Percentiles rank a stretch among this genome's conserved stretches.
These are phyloP conservation scores for Emergomyces africanus DNA, from an alignment of 2,329 filamentous ascomycete genomes.

Conservation along the genomic window DNA sequence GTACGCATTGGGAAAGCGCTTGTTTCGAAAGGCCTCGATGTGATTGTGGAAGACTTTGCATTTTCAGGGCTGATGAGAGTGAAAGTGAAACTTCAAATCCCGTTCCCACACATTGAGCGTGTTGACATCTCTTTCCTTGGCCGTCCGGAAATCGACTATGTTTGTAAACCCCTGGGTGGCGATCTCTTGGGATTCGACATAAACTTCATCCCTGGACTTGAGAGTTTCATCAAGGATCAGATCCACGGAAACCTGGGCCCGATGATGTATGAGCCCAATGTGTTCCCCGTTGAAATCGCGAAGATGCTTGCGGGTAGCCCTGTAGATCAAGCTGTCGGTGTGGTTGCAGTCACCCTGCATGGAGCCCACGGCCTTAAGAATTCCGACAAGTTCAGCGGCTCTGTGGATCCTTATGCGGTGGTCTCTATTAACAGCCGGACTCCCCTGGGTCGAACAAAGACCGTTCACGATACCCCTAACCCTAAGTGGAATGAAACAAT, in stretches of 20 bases:
- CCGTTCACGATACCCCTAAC: slow-evolving; percentile 67
- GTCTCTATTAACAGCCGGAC: slow-evolving; percentile 74
- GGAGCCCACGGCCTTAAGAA: slow-evolving; percentile 90
- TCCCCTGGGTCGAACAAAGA: slow-evolving; percentile 79
- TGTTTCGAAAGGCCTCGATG: slow-evolving; percentile 91
- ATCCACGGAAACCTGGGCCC: slow-evolving; percentile 87
- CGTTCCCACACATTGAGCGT: slow-evolving; percentile 89
- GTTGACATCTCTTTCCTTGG: slow-evolving; percentile 93
- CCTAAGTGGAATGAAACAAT: slow-evolving; percentile 95
- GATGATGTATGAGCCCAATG: slow-evolving; percentile 97
- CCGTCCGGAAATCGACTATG: slow-evolving; percentile 82
- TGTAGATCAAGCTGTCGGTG: slow-evolving; percentile 90
- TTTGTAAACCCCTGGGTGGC: slow-evolving; percentile 92
- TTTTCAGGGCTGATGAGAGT: slow-evolving; percentile 93
- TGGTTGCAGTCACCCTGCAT: slow-evolving; percentile 82
- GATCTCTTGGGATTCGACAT: slow-evolving; percentile 96
- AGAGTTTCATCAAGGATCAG: slow-evolving; percentile 87
- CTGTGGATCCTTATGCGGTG: slow-evolving; percentile 77
- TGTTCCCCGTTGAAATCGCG: slow-evolving; percentile 95
- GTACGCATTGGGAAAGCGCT: slow-evolving; percentile 91
- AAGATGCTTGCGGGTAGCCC: slow-evolving; percentile 94
- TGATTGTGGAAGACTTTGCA: slow-evolving; percentile 96
- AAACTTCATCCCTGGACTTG: slow-evolving; percentile 94
- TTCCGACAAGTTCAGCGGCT: slow-evolving; percentile 82
- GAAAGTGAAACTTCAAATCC: slow-evolving; percentile 93